Percentiles rank a stretch among this genome's conserved stretches.
Evolutionary conservation across 768 basidiomycete genomes (phyloP).

Genomic region (Strobilomyces dryophilus): DNA sequence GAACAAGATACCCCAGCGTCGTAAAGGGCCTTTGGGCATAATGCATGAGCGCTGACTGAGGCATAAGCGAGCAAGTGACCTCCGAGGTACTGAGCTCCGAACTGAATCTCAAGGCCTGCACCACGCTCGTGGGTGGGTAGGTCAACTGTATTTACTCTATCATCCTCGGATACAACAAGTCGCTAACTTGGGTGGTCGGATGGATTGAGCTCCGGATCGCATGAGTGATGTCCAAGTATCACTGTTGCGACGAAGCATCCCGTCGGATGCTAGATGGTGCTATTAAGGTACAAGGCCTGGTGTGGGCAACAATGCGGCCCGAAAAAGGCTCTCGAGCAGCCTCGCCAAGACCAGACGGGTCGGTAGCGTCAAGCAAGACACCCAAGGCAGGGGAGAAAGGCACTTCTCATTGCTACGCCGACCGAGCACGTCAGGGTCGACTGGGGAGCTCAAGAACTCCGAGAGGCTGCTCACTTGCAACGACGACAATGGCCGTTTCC

Average conservation of each 20-base stretch:
- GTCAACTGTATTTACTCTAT: too few relatives aligned
- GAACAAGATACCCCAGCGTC: conserved; percentile 34
- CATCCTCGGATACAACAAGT: too few relatives aligned
- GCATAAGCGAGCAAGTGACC: neutral
- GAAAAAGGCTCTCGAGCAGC: neutral
- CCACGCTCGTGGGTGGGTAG: too few relatives aligned
- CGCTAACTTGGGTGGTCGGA: too few relatives aligned
- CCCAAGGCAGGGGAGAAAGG: neutral
- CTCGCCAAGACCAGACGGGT: neutral
- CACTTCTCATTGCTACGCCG: neutral
- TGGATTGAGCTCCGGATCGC: neutral
- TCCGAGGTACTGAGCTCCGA: neutral
- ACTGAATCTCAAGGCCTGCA: neutral
- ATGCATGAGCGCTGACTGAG: conserved; percentile 14
- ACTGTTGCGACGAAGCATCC: neutral
- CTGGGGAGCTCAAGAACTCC: neutral
- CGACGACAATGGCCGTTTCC: neutral
- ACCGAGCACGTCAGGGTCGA: neutral
- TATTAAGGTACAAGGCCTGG: conserved; percentile 11
- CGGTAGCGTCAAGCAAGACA: neutral
- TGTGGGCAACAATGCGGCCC: neutral
- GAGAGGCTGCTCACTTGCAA: conserved; percentile 4
- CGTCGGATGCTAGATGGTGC: neutral
- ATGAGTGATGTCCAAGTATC: neutral
- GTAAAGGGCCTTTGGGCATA: conserved; percentile 32